phyloP scores from a whole-genome alignment of 192 early-diverging fungal species.

The Gaertneriomyces sp. region DNA sequence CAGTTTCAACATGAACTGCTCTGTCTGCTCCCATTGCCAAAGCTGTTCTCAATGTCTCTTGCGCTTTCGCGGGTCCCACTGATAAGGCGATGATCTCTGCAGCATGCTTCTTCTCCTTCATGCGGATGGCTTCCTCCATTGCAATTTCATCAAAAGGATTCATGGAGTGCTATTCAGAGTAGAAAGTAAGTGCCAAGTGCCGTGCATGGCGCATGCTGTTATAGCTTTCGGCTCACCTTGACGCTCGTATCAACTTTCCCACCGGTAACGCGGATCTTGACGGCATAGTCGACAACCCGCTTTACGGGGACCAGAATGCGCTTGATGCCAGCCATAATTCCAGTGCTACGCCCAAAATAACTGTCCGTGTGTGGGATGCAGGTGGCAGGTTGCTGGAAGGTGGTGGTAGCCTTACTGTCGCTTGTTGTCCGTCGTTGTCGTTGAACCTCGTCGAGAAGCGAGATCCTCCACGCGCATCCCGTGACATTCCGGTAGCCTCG shows the following conservation, averaged over 20 bases:
- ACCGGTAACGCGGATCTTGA: slow-evolving; percentile 94
- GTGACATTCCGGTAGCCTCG: no score
- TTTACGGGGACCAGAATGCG: slow-evolving; percentile 84
- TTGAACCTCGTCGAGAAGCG: no score
- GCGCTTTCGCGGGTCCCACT: slow-evolving; percentile 81
- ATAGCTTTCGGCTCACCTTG: slow-evolving; percentile 49
- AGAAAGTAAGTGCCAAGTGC: neutral
- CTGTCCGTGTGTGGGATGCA: no score
- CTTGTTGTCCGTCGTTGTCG: no score
- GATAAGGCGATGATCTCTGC: slow-evolving; percentile 86
- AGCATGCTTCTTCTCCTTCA: slow-evolving; percentile 80
- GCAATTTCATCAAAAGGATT: slow-evolving; percentile 99
- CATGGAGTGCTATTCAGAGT: slow-evolving; percentile 74
- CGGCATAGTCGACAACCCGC: slow-evolving; percentile 96
- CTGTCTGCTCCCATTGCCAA: slow-evolving; percentile 97
- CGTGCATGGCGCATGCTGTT: no score
- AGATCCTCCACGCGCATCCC: no score
- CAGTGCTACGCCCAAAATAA: no score
- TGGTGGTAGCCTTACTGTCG: no score
- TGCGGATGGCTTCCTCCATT: slow-evolving; percentile 89
- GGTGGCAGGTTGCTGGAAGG: no score
- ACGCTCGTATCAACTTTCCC: slow-evolving; percentile 91
- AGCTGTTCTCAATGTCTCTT: slow-evolving; percentile 91
- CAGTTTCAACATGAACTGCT: slow-evolving; percentile 86
- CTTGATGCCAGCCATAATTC: neutral